Evolutionary conservation across 805 yeast genomes (phyloP).

Genomic region (Suhomyces prunicola): DNA sequence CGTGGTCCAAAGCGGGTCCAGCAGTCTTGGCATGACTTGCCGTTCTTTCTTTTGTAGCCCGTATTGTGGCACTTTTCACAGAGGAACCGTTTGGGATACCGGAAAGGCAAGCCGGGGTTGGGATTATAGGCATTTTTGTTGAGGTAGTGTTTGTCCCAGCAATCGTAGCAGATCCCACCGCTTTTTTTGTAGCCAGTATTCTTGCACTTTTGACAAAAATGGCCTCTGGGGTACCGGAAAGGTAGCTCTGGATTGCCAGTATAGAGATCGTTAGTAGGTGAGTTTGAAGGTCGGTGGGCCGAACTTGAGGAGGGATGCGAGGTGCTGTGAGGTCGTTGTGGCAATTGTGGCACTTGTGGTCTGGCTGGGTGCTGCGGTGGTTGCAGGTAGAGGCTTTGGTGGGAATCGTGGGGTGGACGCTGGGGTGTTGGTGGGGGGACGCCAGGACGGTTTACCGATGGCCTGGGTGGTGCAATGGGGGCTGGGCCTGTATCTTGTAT

Average conservation of each 20-base stretch:
- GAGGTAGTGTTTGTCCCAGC: constrained; percentile 31
- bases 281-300: background rate
- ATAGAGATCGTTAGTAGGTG: constrained; percentile 12
- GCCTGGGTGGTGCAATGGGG: constrained; percentile 4
- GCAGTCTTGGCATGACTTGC: constrained; percentile 66
- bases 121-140: constrained; percentile 40
- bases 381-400: background rate
- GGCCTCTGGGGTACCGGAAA: constrained; percentile 29
- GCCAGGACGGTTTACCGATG: background rate
- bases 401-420: background rate
- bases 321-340: constrained; percentile 5
- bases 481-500: constrained; percentile 10
- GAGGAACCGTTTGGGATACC: constrained; percentile 57
- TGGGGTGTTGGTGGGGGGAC: background rate
- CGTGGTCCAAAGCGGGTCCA: constrained; percentile 61
- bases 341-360: constrained; percentile 7
- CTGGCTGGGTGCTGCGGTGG: constrained; percentile 1
- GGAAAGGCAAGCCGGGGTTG: constrained; percentile 55
- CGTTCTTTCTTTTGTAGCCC: constrained; percentile 61
- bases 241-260: constrained; percentile 17
- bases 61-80: constrained; percentile 75
- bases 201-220: constrained; percentile 31
- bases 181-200: constrained; percentile 32
- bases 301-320: constrained; percentile 5
- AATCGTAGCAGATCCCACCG: constrained; percentile 25